These are phyloP conservation scores for Henningerozyma blattae DNA, from an alignment of 805 yeast species.

Conservation along the genomic window DNA sequence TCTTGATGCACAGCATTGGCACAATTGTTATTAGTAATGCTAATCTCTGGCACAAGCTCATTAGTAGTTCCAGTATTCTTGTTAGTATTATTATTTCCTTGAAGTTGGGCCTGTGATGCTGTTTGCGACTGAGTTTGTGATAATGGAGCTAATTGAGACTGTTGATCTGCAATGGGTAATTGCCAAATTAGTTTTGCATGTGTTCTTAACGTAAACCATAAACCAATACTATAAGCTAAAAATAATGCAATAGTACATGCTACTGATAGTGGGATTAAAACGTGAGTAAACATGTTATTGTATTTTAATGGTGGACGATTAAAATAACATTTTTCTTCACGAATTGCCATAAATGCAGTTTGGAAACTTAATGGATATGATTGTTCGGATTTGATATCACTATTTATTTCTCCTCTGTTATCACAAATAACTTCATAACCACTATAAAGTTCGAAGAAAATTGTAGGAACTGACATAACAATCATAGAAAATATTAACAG, in stretches of 20 bases:
- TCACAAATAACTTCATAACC: conserved; percentile 66
- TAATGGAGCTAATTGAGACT: conserved; percentile 1
- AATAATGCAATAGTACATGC: conserved; percentile 73
- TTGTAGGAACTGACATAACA: conserved; percentile 86
- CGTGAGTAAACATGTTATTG: conserved; percentile 50
- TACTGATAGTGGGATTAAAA: conserved; percentile 73
- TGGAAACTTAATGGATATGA: conserved; percentile 10
- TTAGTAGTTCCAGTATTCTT: background rate
- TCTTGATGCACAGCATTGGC: conserved; percentile 33
- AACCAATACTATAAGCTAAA: conserved; percentile 75
- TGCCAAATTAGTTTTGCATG: conserved; percentile 97
- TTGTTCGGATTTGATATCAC: conserved; percentile 1
- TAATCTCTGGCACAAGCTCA: conserved; percentile 7
- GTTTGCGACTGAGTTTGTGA: conserved; percentile 2
- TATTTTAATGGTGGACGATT: conserved; percentile 63
- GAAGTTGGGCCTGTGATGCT: conserved; percentile 19
- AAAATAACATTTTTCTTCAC: conserved; percentile 47
- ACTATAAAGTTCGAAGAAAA: conserved; percentile 83
- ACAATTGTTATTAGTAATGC: conserved; percentile 68
- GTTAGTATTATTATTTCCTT: background rate
- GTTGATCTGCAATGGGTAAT: conserved; percentile 34
- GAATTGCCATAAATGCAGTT: conserved; percentile 34
- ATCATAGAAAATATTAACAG: conserved; percentile 85
- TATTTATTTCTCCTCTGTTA: conserved; percentile 4
- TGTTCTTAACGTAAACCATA: conserved; percentile 86